A percentile compares a stretch with the other conserved stretches of the same genome.
Conservation (phyloP, 2,329 filamentous ascomycete genomes). For the Fusarium sp. region DNA sequence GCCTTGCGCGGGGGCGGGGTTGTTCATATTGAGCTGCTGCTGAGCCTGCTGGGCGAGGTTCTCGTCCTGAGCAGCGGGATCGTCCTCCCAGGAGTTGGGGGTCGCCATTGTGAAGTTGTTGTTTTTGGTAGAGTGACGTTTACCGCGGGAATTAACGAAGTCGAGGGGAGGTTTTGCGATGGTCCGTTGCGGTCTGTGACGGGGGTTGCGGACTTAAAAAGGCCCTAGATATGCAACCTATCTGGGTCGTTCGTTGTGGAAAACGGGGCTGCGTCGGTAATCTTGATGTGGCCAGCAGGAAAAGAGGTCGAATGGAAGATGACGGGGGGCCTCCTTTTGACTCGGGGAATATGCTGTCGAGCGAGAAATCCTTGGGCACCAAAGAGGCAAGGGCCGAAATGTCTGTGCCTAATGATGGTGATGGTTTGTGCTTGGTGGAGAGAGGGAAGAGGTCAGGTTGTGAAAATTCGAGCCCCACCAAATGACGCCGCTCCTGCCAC, state of each 20-base stretch:
- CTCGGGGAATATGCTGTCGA: slow-evolving; percentile 4
- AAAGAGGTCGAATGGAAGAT: slow-evolving; percentile 8
- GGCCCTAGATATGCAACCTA: slow-evolving; percentile 37
- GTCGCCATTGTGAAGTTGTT: slow-evolving; percentile 71
- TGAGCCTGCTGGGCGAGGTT: slow-evolving; percentile 78
- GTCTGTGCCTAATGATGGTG: slow-evolving; percentile 38
- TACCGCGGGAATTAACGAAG: slow-evolving; percentile 18
- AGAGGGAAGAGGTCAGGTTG: slow-evolving; percentile 42
- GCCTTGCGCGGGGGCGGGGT: slow-evolving; percentile 58
- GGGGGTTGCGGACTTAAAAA: slow-evolving; percentile 38
- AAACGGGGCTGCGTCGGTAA: slow-evolving; percentile 26
- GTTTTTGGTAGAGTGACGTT: slow-evolving; percentile 17
- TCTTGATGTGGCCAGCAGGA: slow-evolving; percentile 1
- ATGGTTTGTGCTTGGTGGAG: slow-evolving; percentile 43
- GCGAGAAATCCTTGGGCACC: slow-evolving; percentile 39
- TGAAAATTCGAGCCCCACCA: slow-evolving; percentile 55
- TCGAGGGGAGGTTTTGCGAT: slow-evolving; percentile 31
- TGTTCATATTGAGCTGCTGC: slow-evolving; percentile 78
- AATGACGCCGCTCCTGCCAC: slow-evolving; percentile 44
- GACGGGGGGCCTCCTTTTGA: slow-evolving; percentile 6
- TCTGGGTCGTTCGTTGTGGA: slow-evolving; percentile 12
- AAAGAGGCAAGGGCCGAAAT: slow-evolving; percentile 31
- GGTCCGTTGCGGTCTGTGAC: slow-evolving; percentile 37
- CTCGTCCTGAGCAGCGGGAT: slow-evolving; percentile 78
- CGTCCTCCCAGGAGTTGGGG: slow-evolving; percentile 95